Conservation (phyloP, 2,329 filamentous ascomycete species). For the Huntiella abstrusa region DNA sequence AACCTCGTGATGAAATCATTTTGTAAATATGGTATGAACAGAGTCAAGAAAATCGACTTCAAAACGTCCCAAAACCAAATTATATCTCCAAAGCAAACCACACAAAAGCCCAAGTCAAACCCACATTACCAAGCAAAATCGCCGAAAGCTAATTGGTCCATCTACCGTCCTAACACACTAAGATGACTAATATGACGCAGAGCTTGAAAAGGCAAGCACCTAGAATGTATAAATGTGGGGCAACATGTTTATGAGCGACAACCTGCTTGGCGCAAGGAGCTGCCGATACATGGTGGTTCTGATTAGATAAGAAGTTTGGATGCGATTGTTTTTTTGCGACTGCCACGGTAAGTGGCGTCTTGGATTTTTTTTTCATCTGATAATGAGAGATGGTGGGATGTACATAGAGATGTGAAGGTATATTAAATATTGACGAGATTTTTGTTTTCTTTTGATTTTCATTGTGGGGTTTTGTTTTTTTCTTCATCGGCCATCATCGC, state of each 20-base stretch:
- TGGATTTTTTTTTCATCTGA: neutral
- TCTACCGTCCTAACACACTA: neutral
- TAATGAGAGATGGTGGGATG: neutral
- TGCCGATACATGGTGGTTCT: constrained; percentile 5
- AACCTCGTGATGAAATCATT: constrained; percentile 4
- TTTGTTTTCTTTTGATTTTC: neutral
- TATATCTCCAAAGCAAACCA: constrained; percentile 1
- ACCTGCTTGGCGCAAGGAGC: neutral
- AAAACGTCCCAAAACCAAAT: no score
- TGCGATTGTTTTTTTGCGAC: neutral
- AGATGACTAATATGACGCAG: constrained; percentile 10
- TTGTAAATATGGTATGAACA: neutral
- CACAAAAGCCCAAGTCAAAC: neutral
- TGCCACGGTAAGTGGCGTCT: no score
- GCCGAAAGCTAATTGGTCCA: constrained; percentile 4
- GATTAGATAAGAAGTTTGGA: neutral
- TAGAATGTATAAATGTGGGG: neutral
- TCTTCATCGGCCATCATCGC: neutral
- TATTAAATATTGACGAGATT: neutral
- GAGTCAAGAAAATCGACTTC: no score
- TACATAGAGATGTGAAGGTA: neutral
- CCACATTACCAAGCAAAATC: constrained; percentile 8
- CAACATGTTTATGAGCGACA: no score
- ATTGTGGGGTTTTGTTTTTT: neutral
- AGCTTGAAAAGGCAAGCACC: neutral